phyloP scores from a whole-genome alignment of 2,329 filamentous ascomycete species.

The Penicillium polonicum region DNA sequence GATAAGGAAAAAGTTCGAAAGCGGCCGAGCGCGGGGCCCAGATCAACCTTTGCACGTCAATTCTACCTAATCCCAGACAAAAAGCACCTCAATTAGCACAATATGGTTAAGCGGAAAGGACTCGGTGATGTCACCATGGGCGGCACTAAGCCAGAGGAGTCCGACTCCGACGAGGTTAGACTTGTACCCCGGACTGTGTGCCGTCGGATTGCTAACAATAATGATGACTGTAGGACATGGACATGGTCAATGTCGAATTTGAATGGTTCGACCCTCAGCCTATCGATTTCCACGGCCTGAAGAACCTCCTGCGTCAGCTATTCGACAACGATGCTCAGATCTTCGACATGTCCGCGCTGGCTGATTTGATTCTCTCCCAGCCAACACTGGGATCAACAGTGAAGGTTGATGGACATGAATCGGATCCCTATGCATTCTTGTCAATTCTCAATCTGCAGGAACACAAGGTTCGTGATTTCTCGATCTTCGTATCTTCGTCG shows the following conservation, averaged over 20 bases:
- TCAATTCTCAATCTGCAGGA: conserved; percentile 80
- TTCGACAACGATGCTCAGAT: conserved; percentile 83
- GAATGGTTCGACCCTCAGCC: conserved; percentile 97
- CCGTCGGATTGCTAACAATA: conserved; percentile 10
- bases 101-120: conserved; percentile 52
- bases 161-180: conserved; percentile 44
- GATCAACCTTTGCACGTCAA: conserved; percentile 11
- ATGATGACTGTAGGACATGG: conserved; percentile 64
- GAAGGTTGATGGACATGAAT: conserved; percentile 93
- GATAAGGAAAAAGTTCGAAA: conserved; percentile 30
- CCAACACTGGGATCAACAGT: conserved; percentile 88
- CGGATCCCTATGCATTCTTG: conserved; percentile 87
- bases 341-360: conserved; percentile 82
- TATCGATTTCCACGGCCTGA: conserved; percentile 92
- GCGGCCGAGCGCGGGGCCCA: conserved; percentile 18
- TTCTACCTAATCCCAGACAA: conserved; percentile 2
- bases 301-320: conserved; percentile 83
- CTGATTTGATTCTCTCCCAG: conserved; percentile 84
- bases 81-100: conserved; percentile 18
- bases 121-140: conserved; percentile 47
- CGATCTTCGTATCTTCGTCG: neutral
- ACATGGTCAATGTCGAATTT: conserved; percentile 93
- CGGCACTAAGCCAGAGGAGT: conserved; percentile 41
- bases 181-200: neutral
- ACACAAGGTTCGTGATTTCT: conserved; percentile 54